These are phyloP conservation scores for Hanseniaspora sp. DNA, from an alignment of 1,139 yeast species.

Conservation along the genomic window DNA sequence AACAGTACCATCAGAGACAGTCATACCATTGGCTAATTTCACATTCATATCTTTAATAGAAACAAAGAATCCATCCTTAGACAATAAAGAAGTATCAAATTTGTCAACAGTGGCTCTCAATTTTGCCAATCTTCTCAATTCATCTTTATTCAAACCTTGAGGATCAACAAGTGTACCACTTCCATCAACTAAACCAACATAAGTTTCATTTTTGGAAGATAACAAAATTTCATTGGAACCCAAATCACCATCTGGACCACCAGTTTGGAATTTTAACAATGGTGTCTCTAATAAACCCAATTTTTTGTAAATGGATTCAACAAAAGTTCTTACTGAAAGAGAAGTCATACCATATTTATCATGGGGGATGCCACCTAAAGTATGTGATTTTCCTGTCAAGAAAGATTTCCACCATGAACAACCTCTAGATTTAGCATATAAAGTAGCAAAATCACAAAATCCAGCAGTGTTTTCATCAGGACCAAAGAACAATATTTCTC, in stretches of 20 bases:
- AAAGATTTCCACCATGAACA: slow-evolving; percentile 99
- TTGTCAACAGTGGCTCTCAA: slow-evolving; percentile 64
- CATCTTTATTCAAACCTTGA: slow-evolving; percentile 69
- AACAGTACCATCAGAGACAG: slow-evolving; percentile 71
- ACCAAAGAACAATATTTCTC: slow-evolving; percentile 89
- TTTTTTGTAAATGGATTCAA: slow-evolving; percentile 77
- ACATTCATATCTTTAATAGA: slow-evolving; percentile 78
- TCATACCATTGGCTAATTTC: slow-evolving; percentile 58
- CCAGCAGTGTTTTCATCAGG: slow-evolving; percentile 98
- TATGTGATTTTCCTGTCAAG: slow-evolving; percentile 89
- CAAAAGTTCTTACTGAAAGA: slow-evolving; percentile 83
- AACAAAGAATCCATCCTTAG: slow-evolving; percentile 67
- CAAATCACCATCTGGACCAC: slow-evolving; percentile 98
- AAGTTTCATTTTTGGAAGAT: slow-evolving; percentile 61
- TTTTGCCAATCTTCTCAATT: slow-evolving; percentile 67
- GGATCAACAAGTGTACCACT: slow-evolving; percentile 93
- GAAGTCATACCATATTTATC: slow-evolving; percentile 98
- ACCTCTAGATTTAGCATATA: slow-evolving; percentile 83
- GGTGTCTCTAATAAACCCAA: slow-evolving; percentile 48
- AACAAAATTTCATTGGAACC: slow-evolving; percentile 90
- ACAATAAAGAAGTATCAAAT: slow-evolving; percentile 56
- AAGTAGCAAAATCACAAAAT: slow-evolving; percentile 96
- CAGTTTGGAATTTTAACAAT: slow-evolving; percentile 81
- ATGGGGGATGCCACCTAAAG: slow-evolving; percentile 94
- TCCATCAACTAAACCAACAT: slow-evolving; percentile 87